Conservation (phyloP, 805 yeast species). For the Jamesozyma gamospora region DNA sequence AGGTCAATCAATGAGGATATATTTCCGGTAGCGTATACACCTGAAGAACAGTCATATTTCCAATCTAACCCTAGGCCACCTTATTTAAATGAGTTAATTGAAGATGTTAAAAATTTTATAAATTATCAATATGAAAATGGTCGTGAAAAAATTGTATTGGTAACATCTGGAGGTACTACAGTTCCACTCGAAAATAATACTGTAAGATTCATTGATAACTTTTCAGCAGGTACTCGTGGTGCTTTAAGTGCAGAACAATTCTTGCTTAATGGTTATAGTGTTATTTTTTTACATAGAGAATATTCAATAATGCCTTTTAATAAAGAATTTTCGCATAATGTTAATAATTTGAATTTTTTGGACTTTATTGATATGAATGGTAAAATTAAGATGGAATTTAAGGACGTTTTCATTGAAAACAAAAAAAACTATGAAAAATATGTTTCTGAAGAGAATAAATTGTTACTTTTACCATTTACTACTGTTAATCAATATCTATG, state of each 20-base stretch:
- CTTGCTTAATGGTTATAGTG: constrained; percentile 78
- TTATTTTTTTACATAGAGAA: constrained; percentile 84
- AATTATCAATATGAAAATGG: constrained; percentile 37
- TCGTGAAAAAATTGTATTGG: constrained; percentile 55
- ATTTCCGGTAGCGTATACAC: constrained; percentile 60
- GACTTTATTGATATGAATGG: constrained; percentile 67
- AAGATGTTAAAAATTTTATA: constrained; percentile 52
- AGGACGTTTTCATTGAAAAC: constrained; percentile 52
- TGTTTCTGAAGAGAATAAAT: constrained; percentile 16
- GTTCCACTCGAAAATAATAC: constrained; percentile 96
- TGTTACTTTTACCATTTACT: constrained; percentile 73
- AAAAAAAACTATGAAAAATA: constrained; percentile 33
- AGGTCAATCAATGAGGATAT: constrained; percentile 49
- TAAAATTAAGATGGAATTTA: constrained; percentile 49
- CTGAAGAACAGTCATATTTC: constrained; percentile 63
- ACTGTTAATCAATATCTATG: constrained; percentile 93
- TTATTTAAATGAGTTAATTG: constrained; percentile 54
- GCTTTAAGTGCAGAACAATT: constrained; percentile 92
- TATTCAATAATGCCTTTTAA: constrained; percentile 86
- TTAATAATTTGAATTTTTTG: constrained; percentile 59
- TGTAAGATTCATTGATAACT: constrained; percentile 91
- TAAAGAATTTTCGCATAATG: constrained; percentile 74
- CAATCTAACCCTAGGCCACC: constrained; percentile 59
- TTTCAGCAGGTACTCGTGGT: constrained; percentile 96
- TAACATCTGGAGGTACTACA: constrained; percentile 95